phyloP scores from a whole-genome alignment of 148 eudicot genomes.

The Vaccinium vitisidaea region DNA sequence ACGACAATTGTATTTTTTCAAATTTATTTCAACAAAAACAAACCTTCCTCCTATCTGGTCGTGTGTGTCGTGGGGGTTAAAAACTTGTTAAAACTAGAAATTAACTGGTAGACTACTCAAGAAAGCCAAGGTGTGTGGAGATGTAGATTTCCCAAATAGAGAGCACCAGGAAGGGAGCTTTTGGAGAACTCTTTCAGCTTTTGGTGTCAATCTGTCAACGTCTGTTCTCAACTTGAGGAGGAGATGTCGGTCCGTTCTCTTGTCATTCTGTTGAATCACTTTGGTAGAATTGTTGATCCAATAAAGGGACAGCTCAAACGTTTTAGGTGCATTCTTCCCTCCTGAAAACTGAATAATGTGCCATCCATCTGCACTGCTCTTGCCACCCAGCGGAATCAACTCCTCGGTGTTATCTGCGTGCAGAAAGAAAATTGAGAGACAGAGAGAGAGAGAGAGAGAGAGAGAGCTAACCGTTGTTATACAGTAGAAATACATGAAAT shows the following conservation, averaged over 20 bases:
- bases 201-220: constrained; percentile 67
- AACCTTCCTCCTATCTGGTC: neutral
- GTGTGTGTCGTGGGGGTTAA: neutral
- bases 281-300: constrained; percentile 48
- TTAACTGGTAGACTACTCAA: constrained; percentile 54
- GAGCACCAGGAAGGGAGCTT: constrained; percentile 98
- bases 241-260: constrained; percentile 21
- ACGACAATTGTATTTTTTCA: neutral
- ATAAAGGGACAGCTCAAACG: constrained; percentile 56
- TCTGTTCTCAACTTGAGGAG: constrained; percentile 79
- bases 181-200: constrained; percentile 39
- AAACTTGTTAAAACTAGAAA: constrained; percentile 23
- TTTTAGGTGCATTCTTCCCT: constrained; percentile 76
- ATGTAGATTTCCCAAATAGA: constrained; percentile 82
- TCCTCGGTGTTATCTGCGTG: constrained; percentile 50
- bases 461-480: neutral
- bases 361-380: constrained; percentile 62
- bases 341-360: constrained; percentile 90
- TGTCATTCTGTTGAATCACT: constrained; percentile 16
- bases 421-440: constrained; percentile 13
- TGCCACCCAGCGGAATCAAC: constrained; percentile 57
- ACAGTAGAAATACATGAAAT: neutral
- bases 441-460: neutral
- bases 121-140: constrained; percentile 75
- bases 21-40: neutral